Evolutionary conservation across 2,329 filamentous ascomycete species (phyloP), one percentile per base, ranked within the genome.

Genomic region (Aspergillaceae sp.): DNA sequence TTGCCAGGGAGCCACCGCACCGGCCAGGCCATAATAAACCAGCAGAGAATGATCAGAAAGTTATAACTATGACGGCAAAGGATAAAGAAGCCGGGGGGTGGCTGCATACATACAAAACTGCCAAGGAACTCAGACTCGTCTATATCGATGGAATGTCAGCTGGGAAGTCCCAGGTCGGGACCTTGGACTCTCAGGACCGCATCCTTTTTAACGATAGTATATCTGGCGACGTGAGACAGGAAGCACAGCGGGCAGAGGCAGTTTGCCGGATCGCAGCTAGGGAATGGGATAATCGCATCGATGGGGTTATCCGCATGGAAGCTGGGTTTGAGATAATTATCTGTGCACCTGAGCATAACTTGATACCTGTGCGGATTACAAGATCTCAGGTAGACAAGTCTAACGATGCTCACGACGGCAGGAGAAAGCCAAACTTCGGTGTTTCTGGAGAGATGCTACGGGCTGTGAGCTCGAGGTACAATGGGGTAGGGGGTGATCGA

Each of bases 91-190:
- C 36, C 26, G 36, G 26, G 40, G 83, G 83, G 6, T 84, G 80
- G 54, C 67, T 86, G 0, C 83, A 86, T 55, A 80, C 76, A 0
- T 87, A 86, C 59, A 70, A 70, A 5, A 74, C 81, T 1, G 74
- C 66, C 2, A 71, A 75, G 6, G 67, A 74, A 1, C 63, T 86
- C 1, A 73, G 74, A 11, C 67, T 86, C 4, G 68, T 87, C 4
- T 84, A 86, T 56, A 59, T 87, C 10, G 84, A 87, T 57, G 83
- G 83, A 7, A 80, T 82, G 70, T 75, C 77, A 2, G 83, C 80
- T 0, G 83, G 73, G 1, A 87, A 86, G 52, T 77, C 76, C 0
- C 41, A 53, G 3, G 77, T 80, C 56, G 84, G 83, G 8, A 84
- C 82, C 0, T 68, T 86, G 3, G 83, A 87, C 55, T 72, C 77